Evolutionary conservation across 495 filamentous ascomycete species (phyloP), one percentile per base, ranked within the genome.

Genomic region (Penicillium bialowiezense): DNA sequence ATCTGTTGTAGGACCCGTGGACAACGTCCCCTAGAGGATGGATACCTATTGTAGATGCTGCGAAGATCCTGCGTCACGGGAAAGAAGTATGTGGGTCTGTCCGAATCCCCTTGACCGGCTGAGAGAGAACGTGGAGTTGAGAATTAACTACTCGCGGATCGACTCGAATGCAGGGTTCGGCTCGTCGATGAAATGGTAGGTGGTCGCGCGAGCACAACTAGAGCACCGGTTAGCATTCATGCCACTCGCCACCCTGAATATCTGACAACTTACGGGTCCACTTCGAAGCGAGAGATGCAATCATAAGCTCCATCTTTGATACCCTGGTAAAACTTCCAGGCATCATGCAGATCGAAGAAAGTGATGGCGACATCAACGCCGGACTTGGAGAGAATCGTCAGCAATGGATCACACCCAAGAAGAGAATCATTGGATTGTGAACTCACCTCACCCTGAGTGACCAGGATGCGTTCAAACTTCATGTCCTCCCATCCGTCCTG

Each of bases 271-370:
- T 51, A 78, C 63, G 77, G 76, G 45, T 80, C 77, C 39, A 53
- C 23, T 5, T 60, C 64, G 40, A 65, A 75, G 24, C 54, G 66
- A 67, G 63, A 64, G 68, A n/a, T 64, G 59, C 55, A 48, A 9
- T 39, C 48, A 3, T 41, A 37, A 2, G 26, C 4, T 7, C 37
- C 51, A 1, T 41, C 32, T 18, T 39, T 26, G 31, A 44, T 29
- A 14, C 9, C 19, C 3, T 40, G 32, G n/a, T 29, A 33, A 21
- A 53, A 57, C 0, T 76, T 68, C 65, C 68, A 77, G 3, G 70
- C 70, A 15, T 67, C 60, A 19, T 67, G 56, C 32, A 75, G 61
- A 23, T 71, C 60, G 36, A 71, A 62, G 60, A 80, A 81, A 29
- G 64, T 58, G 13, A 79, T 50, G 13, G 63, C 50, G 13, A 70